Evolutionary conservation across 2,329 filamentous ascomycete genomes (phyloP).

Genomic region (Penicillium sp.): DNA sequence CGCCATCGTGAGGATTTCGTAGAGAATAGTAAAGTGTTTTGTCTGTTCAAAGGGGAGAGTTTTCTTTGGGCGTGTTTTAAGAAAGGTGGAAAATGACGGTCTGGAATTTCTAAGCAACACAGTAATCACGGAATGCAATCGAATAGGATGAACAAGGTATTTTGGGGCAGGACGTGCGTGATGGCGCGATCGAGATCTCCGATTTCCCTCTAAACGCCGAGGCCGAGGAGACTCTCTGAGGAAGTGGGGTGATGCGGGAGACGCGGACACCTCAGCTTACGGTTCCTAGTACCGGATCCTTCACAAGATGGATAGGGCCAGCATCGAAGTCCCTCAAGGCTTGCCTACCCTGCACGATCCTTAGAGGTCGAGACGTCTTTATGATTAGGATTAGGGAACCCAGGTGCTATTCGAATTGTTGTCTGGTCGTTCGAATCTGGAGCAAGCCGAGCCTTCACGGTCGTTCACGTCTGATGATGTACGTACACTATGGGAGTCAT

Average conservation of each 20-base stretch:
- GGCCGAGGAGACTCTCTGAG: constrained; percentile 1
- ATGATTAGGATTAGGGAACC: too few relatives aligned
- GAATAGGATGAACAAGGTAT: constrained; percentile 16
- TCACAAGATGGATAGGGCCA: too few relatives aligned
- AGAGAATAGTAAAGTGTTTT: not conserved
- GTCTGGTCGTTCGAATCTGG: not conserved
- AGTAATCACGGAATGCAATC: constrained; percentile 11
- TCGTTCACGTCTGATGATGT: constrained; percentile 24
- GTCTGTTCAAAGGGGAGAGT: not conserved
- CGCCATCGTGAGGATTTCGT: constrained; percentile 20
- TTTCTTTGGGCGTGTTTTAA: not conserved
- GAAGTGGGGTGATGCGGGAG: too few relatives aligned
- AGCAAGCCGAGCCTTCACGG: constrained; percentile 12
- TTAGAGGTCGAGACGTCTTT: too few relatives aligned
- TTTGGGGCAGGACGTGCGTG: constrained; percentile 20
- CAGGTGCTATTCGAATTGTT: not conserved
- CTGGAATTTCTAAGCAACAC: too few relatives aligned
- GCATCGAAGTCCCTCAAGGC: too few relatives aligned
- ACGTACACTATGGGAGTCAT: constrained; percentile 26
- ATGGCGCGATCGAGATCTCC: constrained; percentile 12
- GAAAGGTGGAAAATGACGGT: too few relatives aligned
- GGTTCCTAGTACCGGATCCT: too few relatives aligned
- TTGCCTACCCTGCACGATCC: too few relatives aligned
- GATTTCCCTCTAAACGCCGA: constrained; percentile 7
- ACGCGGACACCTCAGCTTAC: too few relatives aligned